Conservation (phyloP, 1,139 yeast species). For the Nadsonia commutata region DNA sequence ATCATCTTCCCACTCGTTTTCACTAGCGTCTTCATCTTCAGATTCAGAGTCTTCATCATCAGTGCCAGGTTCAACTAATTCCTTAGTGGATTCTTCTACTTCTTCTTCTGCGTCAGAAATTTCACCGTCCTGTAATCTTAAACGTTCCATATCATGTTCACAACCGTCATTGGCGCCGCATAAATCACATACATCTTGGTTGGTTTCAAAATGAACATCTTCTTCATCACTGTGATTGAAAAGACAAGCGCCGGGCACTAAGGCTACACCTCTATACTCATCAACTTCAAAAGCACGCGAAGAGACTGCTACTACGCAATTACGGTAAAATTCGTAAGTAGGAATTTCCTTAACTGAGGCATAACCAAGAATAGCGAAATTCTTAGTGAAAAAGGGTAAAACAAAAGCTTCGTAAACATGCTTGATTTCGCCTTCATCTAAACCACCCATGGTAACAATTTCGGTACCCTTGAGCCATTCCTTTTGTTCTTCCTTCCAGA, state of each 20-base stretch:
- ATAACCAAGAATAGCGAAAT: constrained; percentile 14
- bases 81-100: constrained; percentile 20
- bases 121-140: constrained; percentile 11
- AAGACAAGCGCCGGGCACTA: constrained; percentile 86
- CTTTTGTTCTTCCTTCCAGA: constrained; percentile 41
- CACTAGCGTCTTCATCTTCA: constrained; percentile 9
- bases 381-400: constrained; percentile 17
- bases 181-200: constrained; percentile 50
- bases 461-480: constrained; percentile 48
- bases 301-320: constrained; percentile 33
- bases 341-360: constrained; percentile 10
- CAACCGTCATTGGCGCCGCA: constrained; percentile 49
- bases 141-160: constrained; percentile 20
- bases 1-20: constrained; percentile 18
- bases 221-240: constrained; percentile 55
- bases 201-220: constrained; percentile 60
- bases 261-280: constrained; percentile 51
- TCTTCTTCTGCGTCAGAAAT: constrained; percentile 13
- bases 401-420: constrained; percentile 35
- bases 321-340: constrained; percentile 18
- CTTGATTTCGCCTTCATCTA: constrained; percentile 43
- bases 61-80: constrained; percentile 15
- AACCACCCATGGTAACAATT: constrained; percentile 45
- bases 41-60: constrained; percentile 12
- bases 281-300: constrained; percentile 77